phyloP scores from a whole-genome alignment of 176 grass and related monocot species.

The Avena sativa region DNA sequence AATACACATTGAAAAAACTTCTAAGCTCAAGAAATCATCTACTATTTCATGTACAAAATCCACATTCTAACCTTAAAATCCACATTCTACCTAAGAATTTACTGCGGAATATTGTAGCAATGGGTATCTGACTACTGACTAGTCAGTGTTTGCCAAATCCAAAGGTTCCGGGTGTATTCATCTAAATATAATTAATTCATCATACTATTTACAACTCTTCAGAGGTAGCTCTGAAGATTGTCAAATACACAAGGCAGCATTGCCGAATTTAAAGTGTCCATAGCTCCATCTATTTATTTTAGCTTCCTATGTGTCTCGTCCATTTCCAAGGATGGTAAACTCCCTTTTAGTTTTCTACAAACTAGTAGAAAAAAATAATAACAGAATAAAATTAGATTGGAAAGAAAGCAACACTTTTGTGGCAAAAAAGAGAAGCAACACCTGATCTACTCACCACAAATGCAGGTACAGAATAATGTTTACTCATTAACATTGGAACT shows the following conservation, averaged over 20 bases:
- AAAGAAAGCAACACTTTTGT: background rate
- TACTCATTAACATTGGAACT: background rate
- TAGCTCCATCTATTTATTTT: background rate
- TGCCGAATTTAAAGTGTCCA: background rate
- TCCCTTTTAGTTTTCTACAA: background rate
- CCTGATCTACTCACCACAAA: conserved; percentile 1
- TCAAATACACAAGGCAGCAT: background rate
- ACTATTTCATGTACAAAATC: background rate
- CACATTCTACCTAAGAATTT: background rate
- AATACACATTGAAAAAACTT: background rate
- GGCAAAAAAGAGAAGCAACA: conserved; percentile 10
- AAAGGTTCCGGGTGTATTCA: background rate
- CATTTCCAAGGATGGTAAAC: background rate
- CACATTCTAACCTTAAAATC: background rate
- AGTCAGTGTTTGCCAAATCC: conserved; percentile 6
- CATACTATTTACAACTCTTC: conserved; percentile 1
- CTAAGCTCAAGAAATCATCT: background rate
- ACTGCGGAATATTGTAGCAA: background rate
- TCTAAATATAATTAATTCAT: background rate
- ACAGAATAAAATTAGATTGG: background rate
- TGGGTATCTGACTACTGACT: conserved; percentile 5
- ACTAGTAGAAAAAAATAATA: background rate
- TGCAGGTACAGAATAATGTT: background rate
- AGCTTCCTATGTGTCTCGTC: background rate
- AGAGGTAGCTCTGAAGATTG: background rate